phyloP scores from a whole-genome alignment of 106 monocot species.

The Narthecium ossifragum region DNA sequence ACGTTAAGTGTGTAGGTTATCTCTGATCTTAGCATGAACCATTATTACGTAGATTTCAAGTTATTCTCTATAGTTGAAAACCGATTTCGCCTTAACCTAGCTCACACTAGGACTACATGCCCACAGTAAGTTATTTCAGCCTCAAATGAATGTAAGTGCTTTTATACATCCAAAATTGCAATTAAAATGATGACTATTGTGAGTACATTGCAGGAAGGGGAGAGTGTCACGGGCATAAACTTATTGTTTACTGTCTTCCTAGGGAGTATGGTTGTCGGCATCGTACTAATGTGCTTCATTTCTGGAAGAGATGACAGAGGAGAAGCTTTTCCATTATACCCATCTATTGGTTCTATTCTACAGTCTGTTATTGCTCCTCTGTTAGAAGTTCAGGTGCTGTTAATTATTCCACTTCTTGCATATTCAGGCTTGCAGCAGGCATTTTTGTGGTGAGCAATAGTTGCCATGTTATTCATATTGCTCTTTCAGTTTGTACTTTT shows the following conservation, averaged over 20 bases:
- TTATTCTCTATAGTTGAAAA: too few relatives aligned
- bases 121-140: too few relatives aligned
- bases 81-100: too few relatives aligned
- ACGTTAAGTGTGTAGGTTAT: too few relatives aligned
- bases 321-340: constrained; percentile 13
- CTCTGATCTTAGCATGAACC: too few relatives aligned
- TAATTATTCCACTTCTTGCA: constrained; percentile 71
- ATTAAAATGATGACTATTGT: background rate
- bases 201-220: constrained; percentile 43
- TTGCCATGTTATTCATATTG: background rate
- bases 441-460: constrained; percentile 62
- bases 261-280: constrained; percentile 59
- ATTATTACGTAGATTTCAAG: too few relatives aligned
- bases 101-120: too few relatives aligned
- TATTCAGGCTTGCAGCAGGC: constrained; percentile 91
- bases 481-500: background rate
- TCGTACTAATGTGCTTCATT: constrained; percentile 66
- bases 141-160: too few relatives aligned
- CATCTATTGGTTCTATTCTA: constrained; percentile 33
- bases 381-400: constrained; percentile 47
- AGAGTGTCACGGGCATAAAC: constrained; percentile 40
- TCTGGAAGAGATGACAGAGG: constrained; percentile 62
- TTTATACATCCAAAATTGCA: too few relatives aligned
- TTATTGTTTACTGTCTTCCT: constrained; percentile 75
- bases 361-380: constrained; percentile 55